Evolutionary conservation across 2,329 filamentous ascomycete species (phyloP), one percentile per base, ranked within the genome.

Genomic region (Ophiostoma fasciatum): DNA sequence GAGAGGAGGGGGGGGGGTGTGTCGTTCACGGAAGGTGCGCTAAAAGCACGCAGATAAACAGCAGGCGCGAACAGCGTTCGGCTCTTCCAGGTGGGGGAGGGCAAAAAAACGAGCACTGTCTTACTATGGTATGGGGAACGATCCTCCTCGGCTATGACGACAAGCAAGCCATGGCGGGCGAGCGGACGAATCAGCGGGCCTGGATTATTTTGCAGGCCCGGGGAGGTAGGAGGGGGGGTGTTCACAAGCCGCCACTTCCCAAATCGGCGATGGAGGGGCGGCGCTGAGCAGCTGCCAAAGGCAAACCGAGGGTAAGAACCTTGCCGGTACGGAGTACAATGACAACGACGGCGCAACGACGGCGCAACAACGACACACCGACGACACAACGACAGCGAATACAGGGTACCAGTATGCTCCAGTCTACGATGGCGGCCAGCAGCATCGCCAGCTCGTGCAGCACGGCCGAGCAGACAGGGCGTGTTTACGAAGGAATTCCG

Each of bases 91-190:
- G 42, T 37, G 35, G 29, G 8, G 28, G 27, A 17, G 6, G 47
- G 46, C 49, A 52, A 50, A 41, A 45, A 45, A 42, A 18, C 13
- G 23, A 9, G 27, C 28, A 33, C 37, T 25, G n/a, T n/a, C n/a
- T n/a, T n/a, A n/a, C n/a, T n/a, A n/a, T n/a, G n/a, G n/a, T n/a
- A n/a, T n/a, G n/a, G n/a, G n/a, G n/a, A n/a, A n/a, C n/a, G 13
- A n/a, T 25, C 31, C 42, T 37, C 38, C 45, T 49, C 48, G 48
- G 48, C 46, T 50, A 50, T 50, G 48, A 50, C 48, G 47, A 48
- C 40, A 42, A 43, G 34, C 33, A 10, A 12, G 23, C 33, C 38
- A 36, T n/a, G 41, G 43, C 46, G 46, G 46, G 37, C 40, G 38
- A 43, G 28, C 42, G 43, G 45, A 33, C 47, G 44, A 49, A 49